Evolutionary conservation across 331 rosid species (phyloP).

Genomic region (Quercus tomentella): DNA sequence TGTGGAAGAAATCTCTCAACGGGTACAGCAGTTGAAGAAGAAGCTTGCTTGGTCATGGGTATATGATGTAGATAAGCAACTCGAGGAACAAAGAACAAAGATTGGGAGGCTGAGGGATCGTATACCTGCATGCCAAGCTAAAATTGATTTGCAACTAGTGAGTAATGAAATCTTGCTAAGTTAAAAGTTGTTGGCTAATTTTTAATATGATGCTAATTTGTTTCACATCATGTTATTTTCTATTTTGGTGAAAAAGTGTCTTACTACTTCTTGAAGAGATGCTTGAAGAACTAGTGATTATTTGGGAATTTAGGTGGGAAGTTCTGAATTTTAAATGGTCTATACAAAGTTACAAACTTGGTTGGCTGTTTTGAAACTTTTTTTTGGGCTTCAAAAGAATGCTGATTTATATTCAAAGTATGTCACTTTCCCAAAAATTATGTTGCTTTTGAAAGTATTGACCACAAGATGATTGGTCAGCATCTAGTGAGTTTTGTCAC

Average conservation of each 20-base stretch:
- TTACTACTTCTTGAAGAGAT: background rate
- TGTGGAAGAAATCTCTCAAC: slow-evolving; percentile 67
- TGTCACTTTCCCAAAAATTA: background rate
- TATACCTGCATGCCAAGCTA: slow-evolving; percentile 74
- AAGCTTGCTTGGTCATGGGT: slow-evolving; percentile 99
- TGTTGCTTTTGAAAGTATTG: background rate
- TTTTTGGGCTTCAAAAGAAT: background rate
- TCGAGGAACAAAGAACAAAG: slow-evolving; percentile 39
- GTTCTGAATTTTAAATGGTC: background rate
- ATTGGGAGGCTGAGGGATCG: slow-evolving; percentile 67
- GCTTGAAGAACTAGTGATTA: background rate
- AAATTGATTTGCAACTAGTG: slow-evolving; percentile 67
- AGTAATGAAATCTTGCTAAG: slow-evolving; percentile 6
- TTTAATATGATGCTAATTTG: slow-evolving; percentile 9
- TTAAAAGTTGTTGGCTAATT: background rate
- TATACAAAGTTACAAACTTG: too few species aligned
- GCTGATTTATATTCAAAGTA: background rate
- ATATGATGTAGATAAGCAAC: slow-evolving; percentile 66
- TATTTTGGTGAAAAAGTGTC: too few species aligned
- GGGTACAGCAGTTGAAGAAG: slow-evolving; percentile 66
- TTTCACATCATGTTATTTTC: background rate
- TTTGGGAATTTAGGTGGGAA: background rate
- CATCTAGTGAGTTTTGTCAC: background rate
- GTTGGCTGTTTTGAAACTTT: background rate
- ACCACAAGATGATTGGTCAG: background rate